Evolutionary conservation across 164 flowering plant species (phyloP).

Genomic region (Vitis amurensis): DNA sequence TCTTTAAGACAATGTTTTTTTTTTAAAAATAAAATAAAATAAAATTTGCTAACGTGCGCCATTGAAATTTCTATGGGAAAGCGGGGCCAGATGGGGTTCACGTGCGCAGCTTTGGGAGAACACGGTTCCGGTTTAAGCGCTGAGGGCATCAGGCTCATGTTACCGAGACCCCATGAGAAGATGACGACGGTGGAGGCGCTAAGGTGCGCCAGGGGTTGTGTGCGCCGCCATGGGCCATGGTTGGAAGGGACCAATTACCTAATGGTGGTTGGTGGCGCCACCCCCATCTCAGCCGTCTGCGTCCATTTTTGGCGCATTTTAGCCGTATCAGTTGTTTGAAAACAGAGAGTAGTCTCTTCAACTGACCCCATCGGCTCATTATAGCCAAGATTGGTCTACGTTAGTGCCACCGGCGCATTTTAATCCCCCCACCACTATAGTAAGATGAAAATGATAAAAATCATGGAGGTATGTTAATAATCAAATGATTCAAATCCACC

Average conservation of each 20-base stretch:
- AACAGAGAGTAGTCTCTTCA: background rate
- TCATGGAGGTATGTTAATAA: background rate
- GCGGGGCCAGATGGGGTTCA: too few relatives aligned
- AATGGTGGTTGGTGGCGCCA: background rate
- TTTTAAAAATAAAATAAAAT: too few relatives aligned
- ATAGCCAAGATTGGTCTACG: too few relatives aligned
- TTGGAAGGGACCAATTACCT: too few relatives aligned
- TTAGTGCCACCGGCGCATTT: too few relatives aligned
- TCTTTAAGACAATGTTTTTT: too few relatives aligned
- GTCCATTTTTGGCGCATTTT: slow-evolving; percentile 1
- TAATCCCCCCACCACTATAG: too few relatives aligned
- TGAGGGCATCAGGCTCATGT: slow-evolving; percentile 9
- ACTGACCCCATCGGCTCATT: too few relatives aligned
- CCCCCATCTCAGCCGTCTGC: background rate
- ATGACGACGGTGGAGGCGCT: background rate
- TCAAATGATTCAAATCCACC: slow-evolving; percentile 1
- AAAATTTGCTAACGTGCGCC: too few relatives aligned
- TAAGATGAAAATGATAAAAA: background rate
- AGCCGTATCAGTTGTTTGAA: background rate
- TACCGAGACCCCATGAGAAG: slow-evolving; percentile 8
- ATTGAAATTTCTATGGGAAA: too few relatives aligned
- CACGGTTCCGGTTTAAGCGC: slow-evolving; percentile 5
- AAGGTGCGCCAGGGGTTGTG: background rate
- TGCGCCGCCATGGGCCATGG: background rate
- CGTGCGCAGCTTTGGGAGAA: too few relatives aligned